These are phyloP conservation scores for Salicornia ramosissima DNA, from an alignment of 148 eudicot genomes.

Conservation along the genomic window DNA sequence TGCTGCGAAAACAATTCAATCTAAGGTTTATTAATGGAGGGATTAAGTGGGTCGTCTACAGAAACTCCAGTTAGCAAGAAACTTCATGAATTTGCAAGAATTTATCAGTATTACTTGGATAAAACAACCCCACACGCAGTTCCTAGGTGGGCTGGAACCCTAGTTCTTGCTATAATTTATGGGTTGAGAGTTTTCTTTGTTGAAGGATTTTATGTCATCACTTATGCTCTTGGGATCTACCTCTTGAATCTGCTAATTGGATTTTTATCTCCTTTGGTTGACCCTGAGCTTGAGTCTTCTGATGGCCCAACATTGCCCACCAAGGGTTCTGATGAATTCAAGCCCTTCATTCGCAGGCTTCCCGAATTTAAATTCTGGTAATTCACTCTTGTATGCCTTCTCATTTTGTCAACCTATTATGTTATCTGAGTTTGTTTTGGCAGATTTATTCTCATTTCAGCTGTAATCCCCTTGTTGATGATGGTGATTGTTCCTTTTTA, in stretches of 20 bases:
- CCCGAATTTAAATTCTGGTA: slow-evolving; percentile 92
- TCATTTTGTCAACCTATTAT: not conserved
- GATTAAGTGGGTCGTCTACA: slow-evolving; percentile 38
- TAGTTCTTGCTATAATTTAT: slow-evolving; percentile 41
- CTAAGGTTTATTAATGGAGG: slow-evolving; percentile 48
- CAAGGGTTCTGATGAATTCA: slow-evolving; percentile 84
- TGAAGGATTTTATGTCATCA: slow-evolving; percentile 68
- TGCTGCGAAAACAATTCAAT: slow-evolving; percentile 4
- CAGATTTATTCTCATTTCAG: not conserved
- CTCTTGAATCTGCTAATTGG: slow-evolving; percentile 71
- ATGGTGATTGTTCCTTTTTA: no score
- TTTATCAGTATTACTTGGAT: slow-evolving; percentile 64
- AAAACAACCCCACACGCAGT: slow-evolving; percentile 69
- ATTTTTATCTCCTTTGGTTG: slow-evolving; percentile 79
- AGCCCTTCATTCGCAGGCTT: slow-evolving; percentile 84
- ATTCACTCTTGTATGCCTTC: not conserved
- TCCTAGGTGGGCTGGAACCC: slow-evolving; percentile 70
- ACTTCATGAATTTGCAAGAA: slow-evolving; percentile 40
- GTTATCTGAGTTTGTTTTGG: not conserved
- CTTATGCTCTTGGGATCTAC: slow-evolving; percentile 79
- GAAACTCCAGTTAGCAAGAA: slow-evolving; percentile 33
- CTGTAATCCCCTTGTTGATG: not conserved
- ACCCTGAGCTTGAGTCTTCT: slow-evolving; percentile 64
- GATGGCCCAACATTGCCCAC: slow-evolving; percentile 74
- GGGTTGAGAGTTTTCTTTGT: slow-evolving; percentile 53